Conservation (phyloP, 345 rosid species). For the Syzygium aromaticum region DNA sequence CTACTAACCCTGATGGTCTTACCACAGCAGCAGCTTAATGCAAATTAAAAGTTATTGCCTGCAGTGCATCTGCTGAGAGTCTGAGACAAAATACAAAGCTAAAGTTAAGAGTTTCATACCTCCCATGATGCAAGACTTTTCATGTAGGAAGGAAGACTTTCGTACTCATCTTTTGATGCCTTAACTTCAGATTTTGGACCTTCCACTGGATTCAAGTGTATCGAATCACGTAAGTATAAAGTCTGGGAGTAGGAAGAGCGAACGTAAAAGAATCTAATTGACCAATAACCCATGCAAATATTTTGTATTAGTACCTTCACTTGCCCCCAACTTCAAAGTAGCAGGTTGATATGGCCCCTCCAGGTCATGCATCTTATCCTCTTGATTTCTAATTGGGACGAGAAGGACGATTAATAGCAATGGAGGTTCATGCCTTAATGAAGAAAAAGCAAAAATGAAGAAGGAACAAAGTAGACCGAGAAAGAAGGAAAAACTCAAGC, state of each 20-base stretch:
- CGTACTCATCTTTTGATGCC: conserved; percentile 47
- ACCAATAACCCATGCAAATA: not conserved
- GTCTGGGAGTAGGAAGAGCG: not conserved
- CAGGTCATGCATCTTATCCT: conserved; percentile 14
- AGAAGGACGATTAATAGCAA: not conserved
- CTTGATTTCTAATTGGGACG: conserved; percentile 7
- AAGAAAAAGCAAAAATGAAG: not conserved
- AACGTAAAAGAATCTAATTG: not conserved
- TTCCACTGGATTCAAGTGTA: conserved; percentile 6
- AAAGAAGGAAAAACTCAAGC: not conserved
- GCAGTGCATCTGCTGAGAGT: not conserved
- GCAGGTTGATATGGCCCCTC: conserved; percentile 5
- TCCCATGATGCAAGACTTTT: conserved; percentile 76
- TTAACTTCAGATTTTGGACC: conserved; percentile 17
- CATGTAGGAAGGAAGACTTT: conserved; percentile 65
- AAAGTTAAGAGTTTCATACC: conserved; percentile 29
- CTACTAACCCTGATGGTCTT: not conserved
- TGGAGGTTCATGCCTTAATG: conserved; percentile 18
- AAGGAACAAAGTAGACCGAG: not conserved
- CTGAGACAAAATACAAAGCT: not conserved
- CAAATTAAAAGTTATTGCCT: not conserved
- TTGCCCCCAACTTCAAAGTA: conserved; percentile 7
- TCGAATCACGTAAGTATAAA: not conserved
- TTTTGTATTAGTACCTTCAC: conserved; percentile 26
- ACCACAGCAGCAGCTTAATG: not conserved